These are phyloP conservation scores for Biancaea sappan DNA, from an alignment of 306 rosid genomes.

Conservation along the genomic window DNA sequence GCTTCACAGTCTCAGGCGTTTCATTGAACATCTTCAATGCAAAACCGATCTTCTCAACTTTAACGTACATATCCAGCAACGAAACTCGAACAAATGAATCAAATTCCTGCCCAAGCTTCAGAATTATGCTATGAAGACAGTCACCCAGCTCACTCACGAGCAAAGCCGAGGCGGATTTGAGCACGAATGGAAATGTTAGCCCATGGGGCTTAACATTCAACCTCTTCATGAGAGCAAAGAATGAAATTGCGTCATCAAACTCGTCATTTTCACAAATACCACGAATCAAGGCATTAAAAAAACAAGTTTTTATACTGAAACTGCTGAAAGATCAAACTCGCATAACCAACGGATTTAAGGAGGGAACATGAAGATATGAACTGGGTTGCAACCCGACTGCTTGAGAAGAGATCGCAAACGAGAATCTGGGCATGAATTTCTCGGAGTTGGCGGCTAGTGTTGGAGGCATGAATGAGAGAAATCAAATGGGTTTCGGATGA, in stretches of 20 bases:
- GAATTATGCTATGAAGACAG: background rate
- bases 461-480: conserved; percentile 4
- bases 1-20: conserved; percentile 11
- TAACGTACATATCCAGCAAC: background rate
- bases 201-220: background rate
- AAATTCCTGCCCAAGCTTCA: background rate
- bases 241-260: background rate
- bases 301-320: background rate
- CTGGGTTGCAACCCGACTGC: background rate
- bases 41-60: background rate
- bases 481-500: background rate
- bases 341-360: conserved; percentile 1
- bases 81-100: conserved; percentile 12
- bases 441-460: background rate
- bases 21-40: background rate
- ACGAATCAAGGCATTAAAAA: conserved; percentile 12
- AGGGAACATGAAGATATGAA: conserved; percentile 16
- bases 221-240: background rate
- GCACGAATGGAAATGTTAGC: conserved; percentile 5
- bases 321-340: background rate
- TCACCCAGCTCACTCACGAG: background rate
- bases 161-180: background rate
- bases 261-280: background rate
- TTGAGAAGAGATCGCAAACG: background rate
- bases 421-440: background rate